Evolutionary conservation across 352 stramenopile genomes (phyloP).

Genomic region (Phytopythium montanum): DNA sequence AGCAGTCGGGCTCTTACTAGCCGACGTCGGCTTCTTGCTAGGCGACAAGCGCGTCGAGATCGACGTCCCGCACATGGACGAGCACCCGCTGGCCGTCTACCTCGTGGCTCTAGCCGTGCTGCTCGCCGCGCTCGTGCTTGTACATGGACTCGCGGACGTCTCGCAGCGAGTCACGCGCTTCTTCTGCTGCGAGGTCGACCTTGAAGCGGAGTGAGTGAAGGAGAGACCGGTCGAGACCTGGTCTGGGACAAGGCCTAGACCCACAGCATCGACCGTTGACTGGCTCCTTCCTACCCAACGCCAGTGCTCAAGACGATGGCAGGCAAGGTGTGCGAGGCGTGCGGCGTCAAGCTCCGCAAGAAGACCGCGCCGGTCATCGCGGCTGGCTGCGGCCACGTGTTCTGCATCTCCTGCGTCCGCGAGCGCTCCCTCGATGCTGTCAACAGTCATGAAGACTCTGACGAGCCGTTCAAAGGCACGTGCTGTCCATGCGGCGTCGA

Average conservation of each 20-base stretch:
- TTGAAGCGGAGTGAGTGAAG: constrained; percentile 9
- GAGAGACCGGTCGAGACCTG: background rate
- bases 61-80: constrained; percentile 11
- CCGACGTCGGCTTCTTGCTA: constrained; percentile 30
- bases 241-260: constrained; percentile 4
- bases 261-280: too few species aligned
- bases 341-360: background rate
- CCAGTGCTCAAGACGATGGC: background rate
- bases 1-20: constrained; percentile 20
- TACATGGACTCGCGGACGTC: constrained; percentile 36
- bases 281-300: too few species aligned
- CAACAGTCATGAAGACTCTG: background rate
- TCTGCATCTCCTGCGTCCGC: background rate
- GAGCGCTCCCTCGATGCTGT: background rate
- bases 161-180: constrained; percentile 49
- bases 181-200: constrained; percentile 39
- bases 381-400: background rate
- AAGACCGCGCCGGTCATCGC: background rate
- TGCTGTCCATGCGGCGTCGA: constrained; percentile 19
- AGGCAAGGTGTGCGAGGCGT: background rate
- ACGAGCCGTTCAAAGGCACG: background rate
- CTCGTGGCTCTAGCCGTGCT: constrained; percentile 25
- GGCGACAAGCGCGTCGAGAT: constrained; percentile 22
- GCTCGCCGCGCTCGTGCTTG: constrained; percentile 25
- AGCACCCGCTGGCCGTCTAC: constrained; percentile 26